Base-by-base conservation (phyloP, 2,329 filamentous ascomycete species). In the Penicillium corylophilum region DNA sequence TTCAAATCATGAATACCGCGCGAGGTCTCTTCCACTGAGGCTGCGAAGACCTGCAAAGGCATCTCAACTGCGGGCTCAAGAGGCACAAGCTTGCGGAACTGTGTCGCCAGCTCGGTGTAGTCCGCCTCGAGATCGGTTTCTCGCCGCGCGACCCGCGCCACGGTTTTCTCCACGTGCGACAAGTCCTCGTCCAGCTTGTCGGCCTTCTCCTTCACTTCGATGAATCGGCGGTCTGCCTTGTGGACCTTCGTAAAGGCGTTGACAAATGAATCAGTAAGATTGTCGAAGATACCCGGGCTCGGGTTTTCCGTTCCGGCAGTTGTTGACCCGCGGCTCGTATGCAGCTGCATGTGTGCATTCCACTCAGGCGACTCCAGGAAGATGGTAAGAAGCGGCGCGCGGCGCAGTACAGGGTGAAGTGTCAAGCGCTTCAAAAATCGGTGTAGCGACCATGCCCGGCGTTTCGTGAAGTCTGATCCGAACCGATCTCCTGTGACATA, bases 401-500 rank as follows among this genome's bases (percentile, higher is more conserved):
- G 85, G 23, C 94, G 88, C 43, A 99, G 82, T 16, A 93, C 87
- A 0, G 94, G 94, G 66, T 99, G 94, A 40, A 96, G 80, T 3
- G 92, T 85, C 50, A 96, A 79, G 4, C 94, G 88, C 65, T 87
- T 84, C 41, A 99, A 81, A 70, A 99, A 99, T 46, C 94, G 88
- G 73, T 95, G 87, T 46, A 99, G 81, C 3, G 92, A 96, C 77
- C 92, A 88, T 45, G 90, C 91, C 61, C 94, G 85, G 29, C 94
- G 86, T 41, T 85, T 80, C 29, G 91, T 99, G 71, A 99, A 99
- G 74, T 97, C 94, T 44, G 87, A 75, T 8, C 92, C 91, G 73
- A 99, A 99, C 57, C 94, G 88, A 77, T 97, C 93, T 62, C 94
- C 94, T 31, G 92, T 89, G 46, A 97, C 94, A 69, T 97, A 97